Conservation (phyloP, 371 early-diverging fungal genomes). For the Lichtheimia hyalospora region DNA sequence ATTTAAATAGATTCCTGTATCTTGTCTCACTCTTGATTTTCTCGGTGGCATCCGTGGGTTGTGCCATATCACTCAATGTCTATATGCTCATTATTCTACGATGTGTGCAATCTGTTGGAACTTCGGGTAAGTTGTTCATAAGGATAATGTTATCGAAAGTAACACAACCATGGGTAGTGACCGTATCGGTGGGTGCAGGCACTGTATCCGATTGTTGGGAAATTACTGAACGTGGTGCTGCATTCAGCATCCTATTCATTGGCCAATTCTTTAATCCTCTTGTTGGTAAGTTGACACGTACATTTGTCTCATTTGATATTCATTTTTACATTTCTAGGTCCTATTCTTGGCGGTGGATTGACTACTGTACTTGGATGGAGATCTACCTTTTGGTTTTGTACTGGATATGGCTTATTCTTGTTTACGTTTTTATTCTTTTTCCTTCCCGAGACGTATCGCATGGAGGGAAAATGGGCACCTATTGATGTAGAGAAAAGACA, state of each 20-base stretch:
- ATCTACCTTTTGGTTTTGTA: constrained; percentile 67
- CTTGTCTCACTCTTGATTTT: constrained; percentile 54
- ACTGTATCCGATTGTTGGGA: constrained; percentile 41
- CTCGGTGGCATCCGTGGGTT: constrained; percentile 57
- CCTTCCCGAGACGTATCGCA: constrained; percentile 73
- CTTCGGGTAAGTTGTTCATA: constrained; percentile 46
- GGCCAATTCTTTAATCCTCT: constrained; percentile 61
- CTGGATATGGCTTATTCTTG: constrained; percentile 59
- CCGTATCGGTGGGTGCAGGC: constrained; percentile 46
- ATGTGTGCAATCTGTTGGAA: constrained; percentile 62
- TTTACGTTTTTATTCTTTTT: constrained; percentile 54
- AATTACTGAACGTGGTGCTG: constrained; percentile 36
- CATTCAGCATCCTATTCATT: constrained; percentile 50
- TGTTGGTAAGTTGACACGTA: constrained; percentile 19
- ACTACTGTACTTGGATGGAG: constrained; percentile 57
- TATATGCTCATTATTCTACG: constrained; percentile 58
- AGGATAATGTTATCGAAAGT: background rate
- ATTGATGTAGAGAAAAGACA: background rate
- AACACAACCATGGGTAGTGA: constrained; percentile 13
- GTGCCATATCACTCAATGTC: constrained; percentile 53
- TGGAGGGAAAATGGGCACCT: constrained; percentile 25
- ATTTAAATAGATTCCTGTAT: constrained; percentile 48
- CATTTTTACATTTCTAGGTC: constrained; percentile 17
- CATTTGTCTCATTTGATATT: background rate
- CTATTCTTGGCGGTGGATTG: constrained; percentile 45